These are phyloP conservation scores for Peronospora belbahrii DNA, from an alignment of 352 stramenopile genomes.

Conservation along the genomic window DNA sequence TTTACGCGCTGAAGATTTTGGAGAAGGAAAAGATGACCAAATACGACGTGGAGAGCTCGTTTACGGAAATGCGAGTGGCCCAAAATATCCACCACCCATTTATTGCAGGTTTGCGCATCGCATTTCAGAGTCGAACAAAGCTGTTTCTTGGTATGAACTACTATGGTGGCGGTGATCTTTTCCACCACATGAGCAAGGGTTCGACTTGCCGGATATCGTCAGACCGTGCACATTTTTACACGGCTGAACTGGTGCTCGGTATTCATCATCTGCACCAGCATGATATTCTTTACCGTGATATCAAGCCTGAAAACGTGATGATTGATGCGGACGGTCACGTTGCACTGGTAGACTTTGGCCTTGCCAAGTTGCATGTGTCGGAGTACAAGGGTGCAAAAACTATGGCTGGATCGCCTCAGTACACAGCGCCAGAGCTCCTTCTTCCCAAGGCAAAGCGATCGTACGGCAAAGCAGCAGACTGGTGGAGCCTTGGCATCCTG, in stretches of 20 bases:
- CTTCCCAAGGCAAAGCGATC: slow-evolving; percentile 80
- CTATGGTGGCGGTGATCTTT: slow-evolving; percentile 78
- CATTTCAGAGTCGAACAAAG: slow-evolving; percentile 83
- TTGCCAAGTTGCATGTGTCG: slow-evolving; percentile 90
- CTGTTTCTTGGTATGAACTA: slow-evolving; percentile 87
- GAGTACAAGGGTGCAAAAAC: slow-evolving; percentile 86
- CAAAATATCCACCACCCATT: slow-evolving; percentile 87
- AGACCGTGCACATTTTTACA: slow-evolving; percentile 87
- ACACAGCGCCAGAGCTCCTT: slow-evolving; percentile 78
- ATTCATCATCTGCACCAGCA: slow-evolving; percentile 91
- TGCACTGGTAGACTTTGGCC: slow-evolving; percentile 91
- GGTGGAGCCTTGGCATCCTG: slow-evolving; percentile 87
- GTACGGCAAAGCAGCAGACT: slow-evolving; percentile 84
- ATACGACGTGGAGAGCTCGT: slow-evolving; percentile 84
- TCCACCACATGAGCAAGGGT: slow-evolving; percentile 87
- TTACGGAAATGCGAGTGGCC: slow-evolving; percentile 85
- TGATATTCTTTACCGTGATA: slow-evolving; percentile 94
- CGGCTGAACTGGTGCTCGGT: slow-evolving; percentile 87
- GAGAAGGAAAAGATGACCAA: slow-evolving; percentile 88
- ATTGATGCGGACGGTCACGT: slow-evolving; percentile 94
- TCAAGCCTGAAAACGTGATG: slow-evolving; percentile 96
- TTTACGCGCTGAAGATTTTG: slow-evolving; percentile 89
- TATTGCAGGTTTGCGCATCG: slow-evolving; percentile 76
- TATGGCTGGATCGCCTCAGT: slow-evolving; percentile 83
- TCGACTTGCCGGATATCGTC: slow-evolving; percentile 78